phyloP scores from a whole-genome alignment of 306 rosid species.

The Cicer chorassanicum region DNA sequence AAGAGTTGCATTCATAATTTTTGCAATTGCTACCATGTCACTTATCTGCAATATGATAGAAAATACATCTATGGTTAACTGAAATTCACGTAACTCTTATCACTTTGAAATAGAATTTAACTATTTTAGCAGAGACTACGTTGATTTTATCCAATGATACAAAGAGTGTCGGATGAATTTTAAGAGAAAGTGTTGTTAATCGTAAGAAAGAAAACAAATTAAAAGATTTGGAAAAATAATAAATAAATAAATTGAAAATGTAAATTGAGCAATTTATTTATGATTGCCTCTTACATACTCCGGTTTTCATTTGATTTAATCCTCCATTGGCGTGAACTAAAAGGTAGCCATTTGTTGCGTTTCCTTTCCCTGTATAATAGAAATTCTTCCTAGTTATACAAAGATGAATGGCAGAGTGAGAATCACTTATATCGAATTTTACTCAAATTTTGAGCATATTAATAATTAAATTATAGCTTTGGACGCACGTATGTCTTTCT shows the following conservation, averaged over 20 bases:
- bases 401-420: not conserved
- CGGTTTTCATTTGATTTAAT: constrained; percentile 78
- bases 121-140: not conserved
- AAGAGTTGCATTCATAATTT: constrained; percentile 71
- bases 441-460: constrained; percentile 3
- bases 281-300: constrained; percentile 47
- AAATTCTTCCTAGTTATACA: constrained; percentile 39
- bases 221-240: not conserved
- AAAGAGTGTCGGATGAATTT: too few species aligned
- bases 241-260: not conserved
- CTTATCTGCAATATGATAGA: constrained; percentile 57
- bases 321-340: constrained; percentile 71
- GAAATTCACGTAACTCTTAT: not conserved
- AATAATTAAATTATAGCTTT: not conserved
- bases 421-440: not conserved
- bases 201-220: not conserved
- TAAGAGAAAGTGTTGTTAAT: not conserved
- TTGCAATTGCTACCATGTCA: constrained; percentile 80
- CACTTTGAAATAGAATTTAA: not conserved
- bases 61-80: not conserved
- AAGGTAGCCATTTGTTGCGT: constrained; percentile 65
- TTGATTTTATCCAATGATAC: too few species aligned
- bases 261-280: not conserved
- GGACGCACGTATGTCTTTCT: constrained; percentile 48
- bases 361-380: constrained; percentile 43